A percentile compares a stretch with the other conserved stretches of the same genome.
Evolutionary conservation across 208 protist genomes (phyloP).

Genomic region (Hexamita inflata): DNA sequence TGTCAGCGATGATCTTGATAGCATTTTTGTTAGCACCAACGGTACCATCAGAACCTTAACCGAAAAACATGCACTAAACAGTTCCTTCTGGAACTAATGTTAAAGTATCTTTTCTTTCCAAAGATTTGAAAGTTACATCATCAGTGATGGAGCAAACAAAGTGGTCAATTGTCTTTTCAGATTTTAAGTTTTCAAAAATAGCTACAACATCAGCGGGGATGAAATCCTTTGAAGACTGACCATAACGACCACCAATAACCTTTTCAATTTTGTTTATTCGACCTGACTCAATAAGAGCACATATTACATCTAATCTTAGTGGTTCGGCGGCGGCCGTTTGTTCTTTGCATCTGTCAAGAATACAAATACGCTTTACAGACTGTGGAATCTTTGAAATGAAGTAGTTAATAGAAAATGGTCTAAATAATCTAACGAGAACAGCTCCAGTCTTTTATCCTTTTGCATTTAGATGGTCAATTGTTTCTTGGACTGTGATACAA

Average conservation of each 20-base stretch:
- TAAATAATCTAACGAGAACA: constrained; percentile 26
- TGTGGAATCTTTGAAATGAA: constrained; percentile 24
- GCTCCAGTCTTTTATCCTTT: constrained; percentile 33
- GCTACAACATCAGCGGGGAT: constrained; percentile 17
- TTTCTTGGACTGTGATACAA: constrained; percentile 12
- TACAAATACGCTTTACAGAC: constrained; percentile 8
- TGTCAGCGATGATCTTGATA: constrained; percentile 30
- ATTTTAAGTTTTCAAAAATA: constrained; percentile 30
- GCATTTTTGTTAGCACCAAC: constrained; percentile 32
- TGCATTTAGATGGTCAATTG: not conserved
- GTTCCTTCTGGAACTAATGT: constrained; percentile 17
- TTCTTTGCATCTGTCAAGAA: constrained; percentile 33
- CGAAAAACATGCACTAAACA: not conserved
- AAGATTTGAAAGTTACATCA: constrained; percentile 25
- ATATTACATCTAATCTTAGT: constrained; percentile 27
- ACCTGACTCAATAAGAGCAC: constrained; percentile 1
- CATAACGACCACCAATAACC: constrained; percentile 28
- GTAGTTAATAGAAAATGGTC: constrained; percentile 29
- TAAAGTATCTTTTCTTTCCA: not conserved
- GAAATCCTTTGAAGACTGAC: constrained; percentile 30
- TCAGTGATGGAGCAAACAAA: constrained; percentile 35
- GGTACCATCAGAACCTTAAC: constrained; percentile 30
- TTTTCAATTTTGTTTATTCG: not conserved
- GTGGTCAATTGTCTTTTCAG: not conserved
- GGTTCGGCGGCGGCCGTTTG: constrained; percentile 21